A percentile compares a stretch with the other conserved stretches of the same genome.
These are phyloP conservation scores for Trichophyton mentagrophytes DNA, from an alignment of 2,329 filamentous ascomycete genomes.

Conservation along the genomic window DNA sequence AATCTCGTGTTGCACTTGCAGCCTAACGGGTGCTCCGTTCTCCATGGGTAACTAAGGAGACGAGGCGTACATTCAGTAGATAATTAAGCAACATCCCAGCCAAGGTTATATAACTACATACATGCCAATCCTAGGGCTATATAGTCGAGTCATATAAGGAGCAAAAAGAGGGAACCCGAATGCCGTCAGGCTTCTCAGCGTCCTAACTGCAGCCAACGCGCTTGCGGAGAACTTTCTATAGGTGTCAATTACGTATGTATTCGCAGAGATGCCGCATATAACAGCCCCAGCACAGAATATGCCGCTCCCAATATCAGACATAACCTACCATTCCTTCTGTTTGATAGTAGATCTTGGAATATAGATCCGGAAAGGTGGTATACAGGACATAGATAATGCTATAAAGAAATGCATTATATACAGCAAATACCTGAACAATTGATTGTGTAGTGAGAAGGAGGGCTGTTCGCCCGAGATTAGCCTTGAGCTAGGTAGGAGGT, in stretches of 20 bases:
- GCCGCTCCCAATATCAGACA: slow-evolving; percentile 28
- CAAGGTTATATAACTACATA: too few species aligned
- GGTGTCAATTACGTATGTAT: slow-evolving; percentile 48
- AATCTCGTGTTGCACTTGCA: too few species aligned
- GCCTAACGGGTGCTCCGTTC: too few species aligned
- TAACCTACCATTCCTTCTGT: slow-evolving; percentile 41
- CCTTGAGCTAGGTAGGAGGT: neutral
- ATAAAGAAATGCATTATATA: slow-evolving; percentile 48
- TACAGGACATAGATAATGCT: slow-evolving; percentile 50
- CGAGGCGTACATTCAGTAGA: too few species aligned
- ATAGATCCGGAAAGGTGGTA: neutral
- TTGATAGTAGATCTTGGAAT: neutral
- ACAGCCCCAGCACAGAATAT: slow-evolving; percentile 9
- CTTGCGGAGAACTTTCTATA: slow-evolving; percentile 34
- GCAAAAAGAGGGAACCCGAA: too few species aligned
- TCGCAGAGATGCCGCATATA: slow-evolving; percentile 3
- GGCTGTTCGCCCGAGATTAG: neutral
- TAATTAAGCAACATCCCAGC: too few species aligned
- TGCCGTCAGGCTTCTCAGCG: slow-evolving; percentile 29
- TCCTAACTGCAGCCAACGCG: slow-evolving; percentile 36
- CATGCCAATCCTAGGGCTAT: too few species aligned
- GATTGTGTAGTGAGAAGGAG: slow-evolving; percentile 44
- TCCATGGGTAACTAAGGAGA: too few species aligned
- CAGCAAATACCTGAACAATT: slow-evolving; percentile 45
- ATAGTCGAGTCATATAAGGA: too few species aligned